Evolutionary conservation across 2,329 filamentous ascomycete species (phyloP), one percentile per base, ranked within the genome.

Genomic region (Phyllosticta citribraziliensis): DNA sequence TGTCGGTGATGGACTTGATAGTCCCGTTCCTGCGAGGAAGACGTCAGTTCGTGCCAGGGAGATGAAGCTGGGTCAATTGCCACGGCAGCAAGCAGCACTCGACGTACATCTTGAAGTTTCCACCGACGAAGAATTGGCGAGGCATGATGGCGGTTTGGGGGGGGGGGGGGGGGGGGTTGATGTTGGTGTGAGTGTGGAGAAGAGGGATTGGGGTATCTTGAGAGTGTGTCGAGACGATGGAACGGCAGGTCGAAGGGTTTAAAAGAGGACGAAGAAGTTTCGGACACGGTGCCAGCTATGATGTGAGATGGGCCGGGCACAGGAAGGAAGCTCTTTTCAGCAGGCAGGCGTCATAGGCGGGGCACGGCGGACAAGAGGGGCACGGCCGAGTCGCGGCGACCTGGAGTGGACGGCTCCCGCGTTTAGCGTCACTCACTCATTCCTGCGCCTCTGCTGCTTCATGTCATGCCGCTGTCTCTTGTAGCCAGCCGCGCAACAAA

Each of bases 21-120:
- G 89, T 89, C 77, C 94, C 93, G 82, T 99, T 99, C 92, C 92
- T 97, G 71, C 62, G 65, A 30, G 50, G 24, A 6, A 30, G 8
- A 2, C 22, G 52, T 57, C 35, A 58, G 40, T n/a, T 30, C 12
- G 4, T 47, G 40, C 11, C 33, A 14, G 2, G 33, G 33, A 30
- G 33, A n/a, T 60, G 56, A 65, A 57, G 61, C 58, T 54, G 55
- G 57, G 50, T 50, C 19, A 52, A 52, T 33, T 47, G 40, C 14
- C 35, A 2, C 14, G 35, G 5, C 12, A n/a, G 35, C 35, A 47
- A 47, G 17, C 25, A 63, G 54, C 33, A 24, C n/a, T 52, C 40
- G 47, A 76, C 83, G 74, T 80, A 96, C 92, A 97, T 97, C 85
- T 99, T 97, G 83, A 97, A 97, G 88, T 99, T 99, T 75, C 92